Evolutionary conservation across 2,329 filamentous ascomycete species (phyloP).

Genomic region (Sordariomycetes sp.): DNA sequence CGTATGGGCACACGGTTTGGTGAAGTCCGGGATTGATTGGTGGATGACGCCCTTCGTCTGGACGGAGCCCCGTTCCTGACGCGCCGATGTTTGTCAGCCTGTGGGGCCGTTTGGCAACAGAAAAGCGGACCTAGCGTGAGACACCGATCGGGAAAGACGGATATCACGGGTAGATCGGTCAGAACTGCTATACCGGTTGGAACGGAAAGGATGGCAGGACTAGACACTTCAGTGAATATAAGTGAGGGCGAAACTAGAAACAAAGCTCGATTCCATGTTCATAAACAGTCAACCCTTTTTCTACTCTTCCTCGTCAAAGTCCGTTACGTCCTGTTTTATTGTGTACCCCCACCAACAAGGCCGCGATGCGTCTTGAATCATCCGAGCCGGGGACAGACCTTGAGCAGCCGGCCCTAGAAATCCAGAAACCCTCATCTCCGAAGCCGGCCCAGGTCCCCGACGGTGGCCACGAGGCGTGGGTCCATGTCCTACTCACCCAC

Average conservation of each 20-base stretch:
- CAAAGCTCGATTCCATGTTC: neutral
- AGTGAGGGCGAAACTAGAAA: neutral
- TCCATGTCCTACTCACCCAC: constrained; percentile 21
- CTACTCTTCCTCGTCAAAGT: neutral
- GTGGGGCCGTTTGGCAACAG: too few species aligned
- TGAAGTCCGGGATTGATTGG: neutral
- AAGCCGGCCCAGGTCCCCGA: constrained; percentile 3
- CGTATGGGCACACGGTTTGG: neutral
- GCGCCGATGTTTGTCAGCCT: too few species aligned
- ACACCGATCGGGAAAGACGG: neutral
- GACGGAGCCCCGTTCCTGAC: too few species aligned
- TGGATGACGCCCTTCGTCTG: neutral
- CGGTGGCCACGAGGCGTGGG: constrained; percentile 14
- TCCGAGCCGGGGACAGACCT: neutral
- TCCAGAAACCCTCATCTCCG: neutral
- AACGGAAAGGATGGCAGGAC: too few species aligned
- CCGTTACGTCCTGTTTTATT: neutral
- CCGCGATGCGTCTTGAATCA: neutral
- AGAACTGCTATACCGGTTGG: neutral
- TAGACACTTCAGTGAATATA: too few species aligned
- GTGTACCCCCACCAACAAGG: neutral
- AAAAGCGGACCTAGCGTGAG: neutral
- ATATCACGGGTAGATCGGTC: neutral
- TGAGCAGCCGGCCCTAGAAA: neutral
- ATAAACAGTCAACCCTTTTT: neutral